Percentiles rank a stretch among this genome's conserved stretches.
phyloP scores from a whole-genome alignment of 805 yeast species.

The Komagataella populi region DNA sequence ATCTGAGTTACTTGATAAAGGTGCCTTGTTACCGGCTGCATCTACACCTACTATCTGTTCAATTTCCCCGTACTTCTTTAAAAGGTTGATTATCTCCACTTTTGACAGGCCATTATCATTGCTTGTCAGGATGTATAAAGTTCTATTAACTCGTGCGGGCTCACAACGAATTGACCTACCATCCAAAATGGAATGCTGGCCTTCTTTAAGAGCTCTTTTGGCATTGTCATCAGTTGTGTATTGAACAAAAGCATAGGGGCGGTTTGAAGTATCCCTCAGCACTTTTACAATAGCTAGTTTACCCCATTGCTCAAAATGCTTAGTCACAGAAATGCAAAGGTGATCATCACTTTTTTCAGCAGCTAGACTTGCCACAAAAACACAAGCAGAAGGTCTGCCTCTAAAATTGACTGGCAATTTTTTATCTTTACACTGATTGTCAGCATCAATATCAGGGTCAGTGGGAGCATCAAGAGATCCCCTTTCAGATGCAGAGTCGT shows the following conservation, averaged over 20 bases:
- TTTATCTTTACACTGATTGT: neutral
- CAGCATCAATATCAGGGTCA: neutral
- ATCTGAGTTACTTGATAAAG: constrained; percentile 5
- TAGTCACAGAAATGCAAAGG: constrained; percentile 51
- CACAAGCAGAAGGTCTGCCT: constrained; percentile 75
- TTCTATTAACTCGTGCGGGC: constrained; percentile 82
- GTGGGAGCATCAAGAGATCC: neutral
- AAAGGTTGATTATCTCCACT: constrained; percentile 20
- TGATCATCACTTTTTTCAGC: constrained; percentile 57
- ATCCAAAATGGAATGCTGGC: constrained; percentile 55
- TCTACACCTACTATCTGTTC: constrained; percentile 44
- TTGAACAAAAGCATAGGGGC: constrained; percentile 93
- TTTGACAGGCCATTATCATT: constrained; percentile 7
- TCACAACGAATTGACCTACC: constrained; percentile 80
- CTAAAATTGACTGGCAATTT: constrained; percentile 3
- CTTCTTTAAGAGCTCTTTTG: constrained; percentile 46
- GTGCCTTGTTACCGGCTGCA: constrained; percentile 14
- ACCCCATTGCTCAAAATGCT: constrained; percentile 64
- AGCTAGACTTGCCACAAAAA: constrained; percentile 79
- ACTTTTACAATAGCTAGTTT: constrained; percentile 63
- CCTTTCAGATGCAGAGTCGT: neutral
- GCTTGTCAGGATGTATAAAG: constrained; percentile 43
- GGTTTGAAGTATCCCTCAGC: constrained; percentile 61
- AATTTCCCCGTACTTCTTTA: constrained; percentile 56
- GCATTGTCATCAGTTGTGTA: constrained; percentile 63